Evolutionary conservation across 2,329 filamentous ascomycete species (phyloP), one percentile per base, ranked within the genome.

Genomic region (Trichoderma sp.): DNA sequence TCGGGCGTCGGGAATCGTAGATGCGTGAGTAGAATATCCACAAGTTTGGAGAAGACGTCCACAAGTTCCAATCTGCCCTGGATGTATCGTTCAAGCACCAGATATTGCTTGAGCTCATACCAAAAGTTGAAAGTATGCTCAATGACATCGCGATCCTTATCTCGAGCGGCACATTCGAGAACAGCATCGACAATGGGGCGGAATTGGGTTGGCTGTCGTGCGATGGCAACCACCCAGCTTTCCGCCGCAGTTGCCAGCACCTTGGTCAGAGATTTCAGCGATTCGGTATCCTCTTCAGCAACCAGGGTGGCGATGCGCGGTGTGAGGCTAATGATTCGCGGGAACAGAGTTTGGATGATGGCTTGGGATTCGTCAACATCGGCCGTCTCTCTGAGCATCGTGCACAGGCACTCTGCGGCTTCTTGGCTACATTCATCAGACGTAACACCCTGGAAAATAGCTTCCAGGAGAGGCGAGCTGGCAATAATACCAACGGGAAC

Each of bases 31-130:
- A 99, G 92, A 72, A 98, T 90, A 77, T 98, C 95, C 70, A 99
- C 94, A 49, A 99, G 85, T 77, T 92, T 91, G 2, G 93, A 92
- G 80, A 93, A 99, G 58, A 97, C 83, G 73, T 96, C 92, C 43
- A 92, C 85, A 68, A 93, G 88, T 74, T 92, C 86, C 72, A 93
- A 80, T 63, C 94, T 89, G 52, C 94, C 92, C 75, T 94, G 87
- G 63, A 92, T 92, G 78, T 97, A 99, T 73, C 91, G 91, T 43
- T 98, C 95, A 65, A 99, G 81, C 1, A 94, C 94, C 59, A 99
- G 85, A 78, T 97, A 97, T 79, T 97, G 94, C 84, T 99, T 99
- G 58, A 99, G 86, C 77, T 99, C 96, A 78, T 96, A 98, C 96
- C 96, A 99, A 82, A 99, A 98, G 73, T 89, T 89, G 81, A 99